phyloP scores from a whole-genome alignment of 2,329 filamentous ascomycete genomes.

The Pestalotiopsis sp. region DNA sequence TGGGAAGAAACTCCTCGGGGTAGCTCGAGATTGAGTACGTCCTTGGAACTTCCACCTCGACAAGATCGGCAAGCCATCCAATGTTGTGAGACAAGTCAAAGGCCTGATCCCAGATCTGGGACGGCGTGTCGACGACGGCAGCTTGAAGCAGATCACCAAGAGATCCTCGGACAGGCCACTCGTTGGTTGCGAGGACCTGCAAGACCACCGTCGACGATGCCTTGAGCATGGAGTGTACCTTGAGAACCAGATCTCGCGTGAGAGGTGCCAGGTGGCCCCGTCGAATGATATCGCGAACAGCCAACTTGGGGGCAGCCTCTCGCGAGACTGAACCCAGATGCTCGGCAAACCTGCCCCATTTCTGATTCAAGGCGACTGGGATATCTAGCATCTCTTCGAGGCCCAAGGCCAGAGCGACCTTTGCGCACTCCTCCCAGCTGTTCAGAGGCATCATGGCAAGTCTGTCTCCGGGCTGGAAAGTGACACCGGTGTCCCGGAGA shows the following conservation, averaged over 20 bases:
- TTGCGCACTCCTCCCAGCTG: constrained; percentile 54
- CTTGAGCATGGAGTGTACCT: constrained; percentile 46
- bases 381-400: constrained; percentile 47
- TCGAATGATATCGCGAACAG: constrained; percentile 48
- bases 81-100: constrained; percentile 44
- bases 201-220: constrained; percentile 51
- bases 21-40: constrained; percentile 55
- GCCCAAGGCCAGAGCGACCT: constrained; percentile 51
- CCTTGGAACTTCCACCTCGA: constrained; percentile 49
- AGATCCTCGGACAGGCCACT: constrained; percentile 52
- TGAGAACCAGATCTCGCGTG: constrained; percentile 50
- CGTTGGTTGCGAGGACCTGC: constrained; percentile 47
- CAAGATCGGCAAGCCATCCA: constrained; percentile 45
- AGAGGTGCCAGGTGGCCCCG: constrained; percentile 52
- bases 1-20: constrained; percentile 49
- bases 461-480: constrained; percentile 52
- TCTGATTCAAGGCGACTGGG: constrained; percentile 35
- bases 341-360: constrained; percentile 47
- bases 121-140: constrained; percentile 46
- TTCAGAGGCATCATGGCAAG: constrained; percentile 57
- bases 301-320: constrained; percentile 32
- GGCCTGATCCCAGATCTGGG: constrained; percentile 50
- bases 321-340: constrained; percentile 43
- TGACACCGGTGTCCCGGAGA: constrained; percentile 52
- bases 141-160: constrained; percentile 51